Base-by-base conservation (phyloP, 2,329 filamentous ascomycete genomes). In the Cytospora schulzeri region DNA sequence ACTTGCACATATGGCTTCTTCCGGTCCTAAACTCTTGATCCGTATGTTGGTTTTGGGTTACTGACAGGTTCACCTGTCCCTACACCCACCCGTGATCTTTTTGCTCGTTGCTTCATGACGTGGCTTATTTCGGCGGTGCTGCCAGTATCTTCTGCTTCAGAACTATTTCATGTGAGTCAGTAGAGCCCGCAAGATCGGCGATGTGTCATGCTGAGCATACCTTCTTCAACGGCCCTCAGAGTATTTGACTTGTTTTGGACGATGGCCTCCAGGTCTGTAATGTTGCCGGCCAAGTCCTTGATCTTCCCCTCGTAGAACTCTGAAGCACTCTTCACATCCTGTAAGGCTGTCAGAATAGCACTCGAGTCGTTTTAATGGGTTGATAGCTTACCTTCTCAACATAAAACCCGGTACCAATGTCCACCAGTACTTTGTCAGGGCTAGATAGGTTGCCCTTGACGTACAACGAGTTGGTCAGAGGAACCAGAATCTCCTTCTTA, bases 331-430 rank as follows among this genome's bases (percentile, higher is more conserved):
- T 82, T 81, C 52, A 81, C 75, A 60, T 81, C 80, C 83, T 86
- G 66, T n/a, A 60, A 4, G 22, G 60, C 15, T 14, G 35, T 64
- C 4, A 66, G 67, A 15, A 5, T 26, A 17, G 19, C 0, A n/a
- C 17, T 9, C 5, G 5, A 38, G 11, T 15, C 0, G 26, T 29
- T 38, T 3, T 38, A 14, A 4, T 6, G 28, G 26, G 50, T 57
- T 28, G 26, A 8, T 15, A 28, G 62, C 73, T 63, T 69, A 90
- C 89, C 86, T 99, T 99, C 79, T 98, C 93, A 60, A 98, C 89
- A 73, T 93, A 93, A 76, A 96, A 98, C 0, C 94, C 94, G 0
- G 94, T 98, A 24, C 94, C 94, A 24, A 97, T 88, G 76, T 98
- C 94, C 50, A 98, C 92, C 65, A 98, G 83, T 8, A 97, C 92